These are phyloP conservation scores for Tylopilus vinaceipallidus DNA, from an alignment of 768 basidiomycete species.

Conservation along the genomic window DNA sequence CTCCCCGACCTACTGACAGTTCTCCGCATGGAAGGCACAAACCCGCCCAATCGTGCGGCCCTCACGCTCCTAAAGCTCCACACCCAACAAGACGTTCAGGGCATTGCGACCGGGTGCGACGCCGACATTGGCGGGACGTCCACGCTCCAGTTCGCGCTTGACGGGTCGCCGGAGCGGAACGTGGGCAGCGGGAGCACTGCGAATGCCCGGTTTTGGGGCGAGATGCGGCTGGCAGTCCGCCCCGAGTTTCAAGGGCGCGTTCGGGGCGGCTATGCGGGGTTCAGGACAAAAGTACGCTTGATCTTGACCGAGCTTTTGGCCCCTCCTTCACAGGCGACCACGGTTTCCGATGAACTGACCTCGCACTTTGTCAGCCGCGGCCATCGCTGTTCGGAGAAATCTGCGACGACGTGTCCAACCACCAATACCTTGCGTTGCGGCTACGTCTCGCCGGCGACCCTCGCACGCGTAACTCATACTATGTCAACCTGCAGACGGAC, in stretches of 20 bases:
- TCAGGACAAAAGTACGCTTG: constrained; percentile 75
- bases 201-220: constrained; percentile 76
- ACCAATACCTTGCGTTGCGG: constrained; percentile 78
- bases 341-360: too few relatives aligned
- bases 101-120: constrained; percentile 83
- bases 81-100: constrained; percentile 50
- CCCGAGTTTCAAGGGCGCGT: constrained; percentile 66
- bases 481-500: constrained; percentile 90
- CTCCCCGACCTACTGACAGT: constrained; percentile 40
- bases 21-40: constrained; percentile 74
- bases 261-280: constrained; percentile 87
- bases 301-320: too few relatives aligned
- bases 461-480: constrained; percentile 80
- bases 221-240: constrained; percentile 69
- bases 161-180: constrained; percentile 48
- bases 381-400: constrained; percentile 87
- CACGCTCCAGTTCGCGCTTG: constrained; percentile 72
- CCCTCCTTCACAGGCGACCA: too few relatives aligned
- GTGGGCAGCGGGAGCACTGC: constrained; percentile 45
- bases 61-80: constrained; percentile 66
- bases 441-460: constrained; percentile 77
- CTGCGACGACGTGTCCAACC: constrained; percentile 78
- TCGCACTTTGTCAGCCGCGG: constrained; percentile 45
- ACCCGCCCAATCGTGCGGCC: constrained; percentile 58
- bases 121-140: constrained; percentile 85